A percentile compares a stretch with the other conserved stretches of the same genome.
Conservation (phyloP, 192 early-diverging fungal species). For the Mortierella hygrophila region DNA sequence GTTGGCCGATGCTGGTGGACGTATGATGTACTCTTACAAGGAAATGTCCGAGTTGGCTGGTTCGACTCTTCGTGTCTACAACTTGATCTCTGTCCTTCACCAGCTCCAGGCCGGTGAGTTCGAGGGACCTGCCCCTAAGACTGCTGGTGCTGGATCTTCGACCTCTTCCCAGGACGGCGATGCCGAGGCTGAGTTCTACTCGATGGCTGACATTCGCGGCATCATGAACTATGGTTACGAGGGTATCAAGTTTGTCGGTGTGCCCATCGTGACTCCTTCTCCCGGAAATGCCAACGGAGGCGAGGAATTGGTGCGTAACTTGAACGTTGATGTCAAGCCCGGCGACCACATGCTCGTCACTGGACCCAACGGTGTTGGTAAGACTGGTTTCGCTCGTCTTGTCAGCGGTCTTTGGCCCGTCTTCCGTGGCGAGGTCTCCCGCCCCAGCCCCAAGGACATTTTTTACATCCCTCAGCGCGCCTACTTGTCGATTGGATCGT, state of each 20-base stretch:
- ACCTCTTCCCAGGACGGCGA: conserved; percentile 7
- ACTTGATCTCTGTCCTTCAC: conserved; percentile 87
- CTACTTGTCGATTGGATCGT: conserved; percentile 91
- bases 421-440: conserved; percentile 77
- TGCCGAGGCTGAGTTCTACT: conserved; percentile 47
- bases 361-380: conserved; percentile 96
- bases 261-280: conserved; percentile 92
- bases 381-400: conserved; percentile 93
- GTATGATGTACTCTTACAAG: conserved; percentile 98
- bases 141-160: conserved; percentile 5
- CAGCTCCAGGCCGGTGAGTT: conserved; percentile 73
- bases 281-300: conserved; percentile 70
- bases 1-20: conserved; percentile 92
- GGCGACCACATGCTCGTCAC: conserved; percentile 93
- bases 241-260: conserved; percentile 86
- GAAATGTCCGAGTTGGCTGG: conserved; percentile 93
- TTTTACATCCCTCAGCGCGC: conserved; percentile 99
- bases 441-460: conserved; percentile 84
- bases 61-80: conserved; percentile 89
- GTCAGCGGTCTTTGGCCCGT: conserved; percentile 96
- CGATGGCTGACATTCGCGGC: conserved; percentile 70
- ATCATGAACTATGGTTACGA: conserved; percentile 67
- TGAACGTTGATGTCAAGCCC: conserved; percentile 83
- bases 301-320: conserved; percentile 85
- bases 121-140: conserved; percentile 45